Evolutionary conservation across 2,329 filamentous ascomycete genomes (phyloP).

Genomic region (Mariannaea sp.): DNA sequence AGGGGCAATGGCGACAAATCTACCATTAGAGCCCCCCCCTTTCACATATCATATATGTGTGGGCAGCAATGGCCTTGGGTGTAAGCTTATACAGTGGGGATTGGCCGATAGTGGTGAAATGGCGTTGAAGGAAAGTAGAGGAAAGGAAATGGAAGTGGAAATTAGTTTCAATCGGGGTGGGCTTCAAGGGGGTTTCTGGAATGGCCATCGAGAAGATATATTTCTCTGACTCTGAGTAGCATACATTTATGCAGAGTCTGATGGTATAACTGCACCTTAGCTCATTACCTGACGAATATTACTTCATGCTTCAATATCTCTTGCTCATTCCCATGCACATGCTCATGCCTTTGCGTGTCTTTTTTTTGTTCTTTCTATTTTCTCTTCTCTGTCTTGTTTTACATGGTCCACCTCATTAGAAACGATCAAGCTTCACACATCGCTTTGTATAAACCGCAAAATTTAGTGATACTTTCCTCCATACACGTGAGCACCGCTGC

Average conservation of each 20-base stretch:
- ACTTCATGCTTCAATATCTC: constrained; percentile 7
- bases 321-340: background rate
- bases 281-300: background rate
- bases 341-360: constrained; percentile 1
- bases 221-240: too few relatives aligned
- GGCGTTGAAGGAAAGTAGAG: background rate
- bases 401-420: constrained; percentile 24
- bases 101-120: background rate
- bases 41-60: too few relatives aligned
- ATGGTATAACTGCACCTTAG: background rate
- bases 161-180: too few relatives aligned
- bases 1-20: constrained; percentile 33
- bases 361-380: too few relatives aligned
- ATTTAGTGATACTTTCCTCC: constrained; percentile 19
- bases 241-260: constrained; percentile 1
- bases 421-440: constrained; percentile 5
- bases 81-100: too few relatives aligned
- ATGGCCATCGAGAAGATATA: too few relatives aligned
- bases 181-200: too few relatives aligned
- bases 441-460: background rate
- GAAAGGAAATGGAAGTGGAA: background rate
- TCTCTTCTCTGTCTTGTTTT: too few relatives aligned
- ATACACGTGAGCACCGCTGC: constrained; percentile 30
- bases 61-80: too few relatives aligned
- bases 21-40: constrained; percentile 17